A percentile compares a stretch with the other conserved stretches of the same genome.
phyloP scores from a whole-genome alignment of 2,329 filamentous ascomycete genomes.

The Colletotrichum lentis region DNA sequence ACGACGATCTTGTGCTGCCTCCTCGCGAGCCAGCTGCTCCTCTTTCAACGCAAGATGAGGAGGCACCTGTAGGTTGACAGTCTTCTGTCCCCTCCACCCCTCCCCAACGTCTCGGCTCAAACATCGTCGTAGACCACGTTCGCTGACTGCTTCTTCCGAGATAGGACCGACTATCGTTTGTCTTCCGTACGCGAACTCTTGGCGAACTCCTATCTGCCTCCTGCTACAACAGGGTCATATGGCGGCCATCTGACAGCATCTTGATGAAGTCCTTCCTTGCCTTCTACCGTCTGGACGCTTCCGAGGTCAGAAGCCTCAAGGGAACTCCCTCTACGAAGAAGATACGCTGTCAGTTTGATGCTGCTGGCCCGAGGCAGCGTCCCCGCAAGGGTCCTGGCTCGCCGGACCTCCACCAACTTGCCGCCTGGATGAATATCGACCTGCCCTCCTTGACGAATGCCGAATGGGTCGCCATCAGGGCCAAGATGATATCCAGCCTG shows the following conservation, averaged over 20 bases:
- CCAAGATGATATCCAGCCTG: background rate
- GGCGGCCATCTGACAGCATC: background rate
- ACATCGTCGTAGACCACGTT: background rate
- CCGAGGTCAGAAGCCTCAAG: background rate
- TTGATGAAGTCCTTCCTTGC: background rate
- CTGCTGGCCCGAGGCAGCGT: background rate
- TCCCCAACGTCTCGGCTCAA: background rate
- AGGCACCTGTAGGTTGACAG: background rate
- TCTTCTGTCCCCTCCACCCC: background rate
- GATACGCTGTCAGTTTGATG: background rate
- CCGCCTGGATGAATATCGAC: background rate
- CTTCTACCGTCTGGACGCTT: background rate
- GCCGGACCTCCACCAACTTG: background rate
- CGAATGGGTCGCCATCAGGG: background rate
- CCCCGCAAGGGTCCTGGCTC: background rate
- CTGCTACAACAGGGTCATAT: background rate
- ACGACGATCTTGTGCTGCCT: background rate
- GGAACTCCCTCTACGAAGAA: background rate
- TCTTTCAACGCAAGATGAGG: background rate
- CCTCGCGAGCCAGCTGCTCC: too few relatives aligned
- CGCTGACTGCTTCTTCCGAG: background rate
- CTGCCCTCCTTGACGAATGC: background rate
- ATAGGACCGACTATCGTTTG: background rate
- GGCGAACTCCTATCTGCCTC: background rate
- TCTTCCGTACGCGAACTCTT: background rate